Percentiles rank a stretch among this genome's conserved stretches.
Evolutionary conservation across 306 rosid genomes (phyloP).

Genomic region (Herpetospermum pedunculosum): DNA sequence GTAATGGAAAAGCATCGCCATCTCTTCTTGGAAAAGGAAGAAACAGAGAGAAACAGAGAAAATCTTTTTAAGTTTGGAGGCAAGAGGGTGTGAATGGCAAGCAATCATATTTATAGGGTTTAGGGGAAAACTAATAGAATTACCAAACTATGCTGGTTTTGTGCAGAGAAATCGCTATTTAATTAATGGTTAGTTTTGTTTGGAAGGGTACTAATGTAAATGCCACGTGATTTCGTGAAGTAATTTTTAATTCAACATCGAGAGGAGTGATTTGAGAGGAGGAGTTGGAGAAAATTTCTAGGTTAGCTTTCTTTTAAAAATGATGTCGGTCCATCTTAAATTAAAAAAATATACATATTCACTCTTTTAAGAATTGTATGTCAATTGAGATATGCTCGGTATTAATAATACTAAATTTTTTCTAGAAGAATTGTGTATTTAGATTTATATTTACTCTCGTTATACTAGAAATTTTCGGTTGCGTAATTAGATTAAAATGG

Average conservation of each 20-base stretch:
- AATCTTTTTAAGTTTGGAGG: background rate
- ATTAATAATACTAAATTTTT: no score
- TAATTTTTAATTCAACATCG: background rate
- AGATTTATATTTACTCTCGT: no score
- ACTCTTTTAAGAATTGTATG: no score
- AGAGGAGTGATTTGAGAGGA: background rate
- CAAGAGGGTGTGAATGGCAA: background rate
- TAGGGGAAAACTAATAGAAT: background rate
- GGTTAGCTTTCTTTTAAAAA: no score
- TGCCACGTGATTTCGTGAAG: background rate
- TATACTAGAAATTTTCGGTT: no score
- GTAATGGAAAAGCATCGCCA: constrained; percentile 36
- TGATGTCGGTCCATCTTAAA: no score
- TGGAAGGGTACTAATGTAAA: background rate
- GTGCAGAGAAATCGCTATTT: constrained; percentile 1
- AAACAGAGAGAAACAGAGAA: background rate
- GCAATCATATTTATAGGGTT: constrained; percentile 7
- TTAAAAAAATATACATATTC: no score
- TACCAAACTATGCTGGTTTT: background rate
- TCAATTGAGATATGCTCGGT: no score
- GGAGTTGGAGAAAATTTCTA: no score
- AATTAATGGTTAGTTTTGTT: background rate
- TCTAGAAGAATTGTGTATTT: no score
- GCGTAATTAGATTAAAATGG: no score
- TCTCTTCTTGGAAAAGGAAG: constrained; percentile 10